Evolutionary conservation across 2,329 filamentous ascomycete species (phyloP).

Genomic region (Trichoderma guizhouense): DNA sequence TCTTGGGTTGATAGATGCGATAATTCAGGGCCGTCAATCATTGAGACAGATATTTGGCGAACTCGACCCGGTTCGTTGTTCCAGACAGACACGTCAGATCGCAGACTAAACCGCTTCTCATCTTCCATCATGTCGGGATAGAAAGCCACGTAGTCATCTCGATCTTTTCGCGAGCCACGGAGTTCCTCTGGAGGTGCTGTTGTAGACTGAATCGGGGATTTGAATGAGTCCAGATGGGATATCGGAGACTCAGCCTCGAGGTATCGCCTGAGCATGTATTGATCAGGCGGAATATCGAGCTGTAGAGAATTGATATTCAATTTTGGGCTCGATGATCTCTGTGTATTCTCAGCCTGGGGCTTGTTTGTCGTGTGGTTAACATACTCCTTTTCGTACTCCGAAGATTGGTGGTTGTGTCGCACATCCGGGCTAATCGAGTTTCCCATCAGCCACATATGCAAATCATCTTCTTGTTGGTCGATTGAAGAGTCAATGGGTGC

Average conservation of each 20-base stretch:
- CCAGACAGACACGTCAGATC: constrained; percentile 25
- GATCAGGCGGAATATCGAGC: constrained; percentile 5
- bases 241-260: constrained; percentile 16
- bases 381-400: not conserved
- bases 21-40: constrained; percentile 12
- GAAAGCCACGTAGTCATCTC: not conserved
- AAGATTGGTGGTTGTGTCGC: not conserved
- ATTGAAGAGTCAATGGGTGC: not conserved
- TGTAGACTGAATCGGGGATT: not conserved
- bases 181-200: not conserved
- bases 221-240: not conserved
- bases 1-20: not conserved
- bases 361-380: not conserved
- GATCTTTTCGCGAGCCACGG: not conserved
- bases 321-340: not conserved
- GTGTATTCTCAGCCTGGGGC: not conserved
- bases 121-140: not conserved
- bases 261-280: constrained; percentile 19
- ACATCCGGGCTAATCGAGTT: not conserved
- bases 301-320: not conserved
- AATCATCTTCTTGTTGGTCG: not conserved
- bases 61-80: constrained; percentile 22
- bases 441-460: not conserved
- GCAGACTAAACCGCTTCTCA: constrained; percentile 21
- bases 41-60: constrained; percentile 12